These are phyloP conservation scores for Pseudonitzschia delicatissima DNA, from an alignment of 108 stramenopile genomes.

Conservation along the genomic window DNA sequence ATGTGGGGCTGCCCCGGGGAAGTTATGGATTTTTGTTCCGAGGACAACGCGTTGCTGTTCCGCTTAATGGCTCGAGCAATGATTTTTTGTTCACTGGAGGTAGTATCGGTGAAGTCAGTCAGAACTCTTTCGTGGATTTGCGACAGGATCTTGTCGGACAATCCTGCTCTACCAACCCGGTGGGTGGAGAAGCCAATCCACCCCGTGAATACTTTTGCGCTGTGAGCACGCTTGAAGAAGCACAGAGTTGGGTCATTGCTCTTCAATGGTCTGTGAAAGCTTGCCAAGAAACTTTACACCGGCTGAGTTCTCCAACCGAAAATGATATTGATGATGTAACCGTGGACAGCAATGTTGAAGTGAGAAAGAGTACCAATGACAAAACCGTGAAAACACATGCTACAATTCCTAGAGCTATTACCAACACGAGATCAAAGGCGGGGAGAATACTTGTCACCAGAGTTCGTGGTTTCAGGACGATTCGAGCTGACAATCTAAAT, in stretches of 20 bases:
- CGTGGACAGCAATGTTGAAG: constrained; percentile 1
- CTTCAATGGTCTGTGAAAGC: constrained; percentile 74
- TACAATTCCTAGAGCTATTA: not conserved
- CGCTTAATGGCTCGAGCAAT: not conserved
- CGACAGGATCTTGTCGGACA: not conserved
- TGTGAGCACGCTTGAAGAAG: constrained; percentile 73
- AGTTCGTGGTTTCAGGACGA: constrained; percentile 25
- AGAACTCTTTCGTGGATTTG: constrained; percentile 5
- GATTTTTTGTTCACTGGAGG: not conserved
- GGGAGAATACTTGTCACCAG: constrained; percentile 50
- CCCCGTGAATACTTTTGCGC: constrained; percentile 79
- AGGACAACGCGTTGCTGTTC: constrained; percentile 42
- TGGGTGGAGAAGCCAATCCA: constrained; percentile 14
- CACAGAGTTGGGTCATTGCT: constrained; percentile 81
- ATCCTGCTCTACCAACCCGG: not conserved
- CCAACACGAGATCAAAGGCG: not conserved
- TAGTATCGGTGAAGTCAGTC: not conserved
- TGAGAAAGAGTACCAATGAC: not conserved
- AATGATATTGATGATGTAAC: not conserved
- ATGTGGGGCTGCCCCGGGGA: constrained; percentile 74
- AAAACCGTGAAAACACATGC: not conserved
- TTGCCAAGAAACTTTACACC: constrained; percentile 15
- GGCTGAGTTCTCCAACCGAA: constrained; percentile 4
- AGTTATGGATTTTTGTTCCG: constrained; percentile 80
- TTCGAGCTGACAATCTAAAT: constrained; percentile 2